Conservation (phyloP, 495 filamentous ascomycete genomes). For the Xylaria nigripes region DNA sequence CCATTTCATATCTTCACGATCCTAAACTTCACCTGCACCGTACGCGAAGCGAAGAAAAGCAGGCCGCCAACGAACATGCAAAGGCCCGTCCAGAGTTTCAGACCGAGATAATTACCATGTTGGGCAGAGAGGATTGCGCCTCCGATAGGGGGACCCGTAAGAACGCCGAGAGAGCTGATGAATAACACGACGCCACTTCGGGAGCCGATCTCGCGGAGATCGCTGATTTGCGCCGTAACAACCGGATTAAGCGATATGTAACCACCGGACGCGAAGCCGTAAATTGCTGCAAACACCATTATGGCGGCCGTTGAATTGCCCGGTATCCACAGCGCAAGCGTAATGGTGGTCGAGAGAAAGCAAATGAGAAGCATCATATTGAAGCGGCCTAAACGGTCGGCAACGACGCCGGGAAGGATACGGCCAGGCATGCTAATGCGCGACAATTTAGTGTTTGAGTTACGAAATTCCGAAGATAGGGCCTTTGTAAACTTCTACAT, state of each 20-base stretch:
- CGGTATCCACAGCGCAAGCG: slow-evolving; percentile 64
- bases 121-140: slow-evolving; percentile 54
- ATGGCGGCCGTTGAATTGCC: slow-evolving; percentile 47
- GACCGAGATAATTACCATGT: slow-evolving; percentile 46
- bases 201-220: slow-evolving; percentile 64
- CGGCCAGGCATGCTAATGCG: slow-evolving; percentile 54
- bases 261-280: slow-evolving; percentile 66
- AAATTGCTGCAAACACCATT: slow-evolving; percentile 58
- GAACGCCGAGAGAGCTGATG: slow-evolving; percentile 52
- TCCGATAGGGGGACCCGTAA: slow-evolving; percentile 66
- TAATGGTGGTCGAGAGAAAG: slow-evolving; percentile 51
- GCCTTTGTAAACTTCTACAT: slow-evolving; percentile 11
- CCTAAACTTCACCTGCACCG: slow-evolving; percentile 34
- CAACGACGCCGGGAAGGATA: slow-evolving; percentile 61
- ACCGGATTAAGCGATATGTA: slow-evolving; percentile 54
- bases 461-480: not conserved
- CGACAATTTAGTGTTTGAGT: slow-evolving; percentile 12
- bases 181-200: slow-evolving; percentile 63
- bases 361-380: slow-evolving; percentile 63
- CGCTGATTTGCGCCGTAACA: slow-evolving; percentile 61
- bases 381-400: slow-evolving; percentile 64
- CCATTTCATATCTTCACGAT: slow-evolving; percentile 25
- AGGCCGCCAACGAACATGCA: slow-evolving; percentile 45
- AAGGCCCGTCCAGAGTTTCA: slow-evolving; percentile 62
- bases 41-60: slow-evolving; percentile 41